phyloP scores from a whole-genome alignment of 108 stramenopile genomes.

The Cylindrotheca closterium region DNA sequence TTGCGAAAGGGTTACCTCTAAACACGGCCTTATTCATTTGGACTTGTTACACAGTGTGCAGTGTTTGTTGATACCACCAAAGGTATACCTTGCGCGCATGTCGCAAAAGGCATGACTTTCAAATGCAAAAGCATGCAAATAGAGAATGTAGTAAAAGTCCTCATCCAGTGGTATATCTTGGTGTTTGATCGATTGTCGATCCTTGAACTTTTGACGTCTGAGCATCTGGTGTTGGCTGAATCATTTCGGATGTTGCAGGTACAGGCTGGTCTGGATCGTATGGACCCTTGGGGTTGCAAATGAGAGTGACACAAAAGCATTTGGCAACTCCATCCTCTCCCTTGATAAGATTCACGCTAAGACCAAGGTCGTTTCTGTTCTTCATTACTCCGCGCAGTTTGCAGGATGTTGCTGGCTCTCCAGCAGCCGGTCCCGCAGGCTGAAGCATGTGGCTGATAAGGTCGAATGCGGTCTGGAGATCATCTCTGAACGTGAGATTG shows the following conservation, averaged over 20 bases:
- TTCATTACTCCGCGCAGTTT: conserved; percentile 50
- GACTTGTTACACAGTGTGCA: no score
- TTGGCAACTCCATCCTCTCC: conserved; percentile 76
- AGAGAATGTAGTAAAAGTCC: neutral
- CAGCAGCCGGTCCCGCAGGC: conserved; percentile 44
- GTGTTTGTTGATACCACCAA: no score
- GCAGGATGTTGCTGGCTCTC: conserved; percentile 30
- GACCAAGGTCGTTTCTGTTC: conserved; percentile 66
- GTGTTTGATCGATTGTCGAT: neutral
- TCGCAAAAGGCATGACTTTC: no score
- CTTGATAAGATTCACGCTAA: conserved; percentile 67
- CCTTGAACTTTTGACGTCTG: neutral
- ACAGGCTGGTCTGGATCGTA: conserved; percentile 49
- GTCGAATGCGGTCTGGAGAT: conserved; percentile 83
- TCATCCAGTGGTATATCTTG: conserved; percentile 19
- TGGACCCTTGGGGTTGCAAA: conserved; percentile 64
- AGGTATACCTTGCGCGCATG: no score
- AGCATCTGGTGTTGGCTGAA: neutral
- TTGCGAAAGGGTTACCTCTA: no score
- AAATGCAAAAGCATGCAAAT: neutral
- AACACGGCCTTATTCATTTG: no score
- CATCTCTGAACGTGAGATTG: conserved; percentile 74
- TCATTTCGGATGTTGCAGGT: conserved; percentile 48
- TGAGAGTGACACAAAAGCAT: conserved; percentile 81
- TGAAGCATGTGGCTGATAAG: conserved; percentile 86